These are phyloP conservation scores for Borovskyia barvae DNA, from an alignment of 208 protist species.

Conservation along the genomic window DNA sequence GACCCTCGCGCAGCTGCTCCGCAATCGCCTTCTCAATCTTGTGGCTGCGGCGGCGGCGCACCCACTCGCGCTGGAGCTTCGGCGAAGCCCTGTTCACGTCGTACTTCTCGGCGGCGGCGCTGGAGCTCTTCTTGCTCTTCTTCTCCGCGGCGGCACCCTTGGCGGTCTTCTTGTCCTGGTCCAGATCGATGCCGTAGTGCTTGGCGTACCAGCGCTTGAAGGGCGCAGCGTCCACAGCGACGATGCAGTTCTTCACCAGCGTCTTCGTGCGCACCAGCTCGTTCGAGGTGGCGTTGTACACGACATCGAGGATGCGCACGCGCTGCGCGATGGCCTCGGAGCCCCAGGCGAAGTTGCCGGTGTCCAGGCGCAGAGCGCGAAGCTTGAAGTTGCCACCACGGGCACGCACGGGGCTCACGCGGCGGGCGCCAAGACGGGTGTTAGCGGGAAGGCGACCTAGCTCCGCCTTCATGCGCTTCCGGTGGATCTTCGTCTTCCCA, in stretches of 20 bases:
- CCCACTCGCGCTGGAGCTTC: slow-evolving; percentile 80
- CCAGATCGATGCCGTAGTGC: slow-evolving; percentile 96
- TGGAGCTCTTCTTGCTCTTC: slow-evolving; percentile 64
- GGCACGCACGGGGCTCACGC: slow-evolving; percentile 94
- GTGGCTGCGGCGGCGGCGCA: slow-evolving; percentile 53
- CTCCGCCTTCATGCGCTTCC: slow-evolving; percentile 97
- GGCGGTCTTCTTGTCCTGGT: slow-evolving; percentile 81
- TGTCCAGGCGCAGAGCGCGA: slow-evolving; percentile 98
- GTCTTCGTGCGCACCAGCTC: slow-evolving; percentile 99
- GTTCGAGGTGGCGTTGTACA: slow-evolving; percentile 99
- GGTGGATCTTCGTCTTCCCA: slow-evolving; percentile 93
- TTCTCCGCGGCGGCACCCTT: slow-evolving; percentile 32
- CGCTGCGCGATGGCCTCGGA: slow-evolving; percentile 89
- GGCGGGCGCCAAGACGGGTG: slow-evolving; percentile 94
- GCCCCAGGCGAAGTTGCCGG: slow-evolving; percentile 98
- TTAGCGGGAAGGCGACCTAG: slow-evolving; percentile 96
- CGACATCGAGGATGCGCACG: slow-evolving; percentile 97
- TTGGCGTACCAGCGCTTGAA: slow-evolving; percentile 99
- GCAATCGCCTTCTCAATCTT: slow-evolving; percentile 85
- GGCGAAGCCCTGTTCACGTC: slow-evolving; percentile 67
- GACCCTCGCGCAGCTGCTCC: slow-evolving; percentile 95
- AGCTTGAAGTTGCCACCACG: slow-evolving; percentile 98
- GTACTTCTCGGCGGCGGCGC: slow-evolving; percentile 63
- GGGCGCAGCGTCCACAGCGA: slow-evolving; percentile 97
- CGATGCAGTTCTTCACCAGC: slow-evolving; percentile 98